These are phyloP conservation scores for Euphorbia pulcherrima DNA, from an alignment of 345 rosid species.

Conservation along the genomic window DNA sequence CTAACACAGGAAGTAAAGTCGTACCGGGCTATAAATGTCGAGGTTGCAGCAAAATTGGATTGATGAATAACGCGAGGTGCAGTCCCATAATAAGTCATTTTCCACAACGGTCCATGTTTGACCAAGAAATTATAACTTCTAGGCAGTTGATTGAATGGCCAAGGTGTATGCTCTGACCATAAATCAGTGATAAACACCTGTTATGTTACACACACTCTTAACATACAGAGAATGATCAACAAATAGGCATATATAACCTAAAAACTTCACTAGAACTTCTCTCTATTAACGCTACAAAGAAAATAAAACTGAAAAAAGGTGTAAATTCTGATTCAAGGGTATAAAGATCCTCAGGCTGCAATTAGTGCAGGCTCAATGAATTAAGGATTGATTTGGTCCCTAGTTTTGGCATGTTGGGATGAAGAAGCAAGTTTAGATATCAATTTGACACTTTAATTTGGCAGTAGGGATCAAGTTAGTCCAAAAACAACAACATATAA, in stretches of 20 bases:
- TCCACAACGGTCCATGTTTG: slow-evolving; percentile 89
- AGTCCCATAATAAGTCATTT: slow-evolving; percentile 80
- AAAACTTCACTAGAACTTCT: not conserved
- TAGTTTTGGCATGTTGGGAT: no score
- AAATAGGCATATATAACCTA: slow-evolving; percentile 15
- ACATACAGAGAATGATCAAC: slow-evolving; percentile 14
- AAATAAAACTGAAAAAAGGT: not conserved
- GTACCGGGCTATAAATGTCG: slow-evolving; percentile 91
- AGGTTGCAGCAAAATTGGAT: slow-evolving; percentile 95
- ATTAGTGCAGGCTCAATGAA: no score
- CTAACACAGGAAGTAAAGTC: slow-evolving; percentile 23
- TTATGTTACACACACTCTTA: slow-evolving; percentile 50
- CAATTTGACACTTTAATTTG: no score
- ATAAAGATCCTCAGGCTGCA: not conserved
- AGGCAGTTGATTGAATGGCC: slow-evolving; percentile 99
- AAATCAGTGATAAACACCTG: slow-evolving; percentile 97
- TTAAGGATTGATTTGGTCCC: no score
- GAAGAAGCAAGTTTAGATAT: no score
- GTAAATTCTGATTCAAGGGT: not conserved
- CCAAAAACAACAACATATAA: no score
- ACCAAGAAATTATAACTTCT: slow-evolving; percentile 94
- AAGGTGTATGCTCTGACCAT: slow-evolving; percentile 98
- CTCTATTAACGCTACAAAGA: slow-evolving; percentile 1
- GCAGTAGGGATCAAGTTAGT: no score
- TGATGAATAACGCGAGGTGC: slow-evolving; percentile 90